Conservation (phyloP, 257 asterid species). For the Solanum raphanifolium region DNA sequence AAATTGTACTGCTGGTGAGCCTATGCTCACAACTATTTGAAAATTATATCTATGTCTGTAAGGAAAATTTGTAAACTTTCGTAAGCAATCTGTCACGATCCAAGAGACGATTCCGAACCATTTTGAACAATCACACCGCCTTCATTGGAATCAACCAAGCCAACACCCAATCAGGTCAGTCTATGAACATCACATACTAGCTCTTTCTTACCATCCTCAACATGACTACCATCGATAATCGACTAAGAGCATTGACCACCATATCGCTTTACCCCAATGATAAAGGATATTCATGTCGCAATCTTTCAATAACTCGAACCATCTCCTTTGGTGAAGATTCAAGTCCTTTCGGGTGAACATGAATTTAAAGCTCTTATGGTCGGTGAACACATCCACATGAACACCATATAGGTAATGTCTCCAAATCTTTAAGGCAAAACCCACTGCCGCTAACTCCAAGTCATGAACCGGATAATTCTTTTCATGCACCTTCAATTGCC, state of each 20-base stretch:
- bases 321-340: background rate
- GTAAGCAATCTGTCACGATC: too few relatives aligned
- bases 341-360: background rate
- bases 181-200: background rate
- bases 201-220: background rate
- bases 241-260: background rate
- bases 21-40: background rate
- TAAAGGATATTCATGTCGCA: background rate
- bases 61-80: background rate
- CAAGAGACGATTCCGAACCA: background rate
- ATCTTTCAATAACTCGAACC: background rate
- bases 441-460: background rate
- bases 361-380: background rate
- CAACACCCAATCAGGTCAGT: background rate
- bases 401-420: background rate
- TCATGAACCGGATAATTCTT: background rate
- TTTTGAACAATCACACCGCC: background rate
- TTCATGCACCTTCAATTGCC: background rate
- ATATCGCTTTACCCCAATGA: background rate
- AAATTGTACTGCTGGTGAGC: too few relatives aligned
- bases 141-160: background rate
- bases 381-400: background rate
- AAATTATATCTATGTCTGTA: background rate
- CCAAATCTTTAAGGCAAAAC: background rate
- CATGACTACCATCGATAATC: background rate